A percentile compares a stretch with the other conserved stretches of the same genome.
Evolutionary conservation across 2,329 filamentous ascomycete genomes (phyloP).

Genomic region (Pleomassaria siparia): DNA sequence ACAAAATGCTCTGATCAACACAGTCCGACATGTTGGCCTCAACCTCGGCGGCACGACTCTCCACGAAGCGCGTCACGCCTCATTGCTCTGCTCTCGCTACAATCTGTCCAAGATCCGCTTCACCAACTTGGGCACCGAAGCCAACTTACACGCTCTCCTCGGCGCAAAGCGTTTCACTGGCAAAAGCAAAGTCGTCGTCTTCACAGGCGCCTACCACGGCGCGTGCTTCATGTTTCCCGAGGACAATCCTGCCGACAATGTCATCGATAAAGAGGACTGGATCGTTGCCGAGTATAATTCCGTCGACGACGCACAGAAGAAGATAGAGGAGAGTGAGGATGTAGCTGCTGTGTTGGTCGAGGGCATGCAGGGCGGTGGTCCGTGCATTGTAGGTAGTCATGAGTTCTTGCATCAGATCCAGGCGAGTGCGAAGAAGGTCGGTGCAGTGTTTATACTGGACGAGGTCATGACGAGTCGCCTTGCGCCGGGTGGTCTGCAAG

Average conservation of each 20-base stretch:
- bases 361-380: slow-evolving; percentile 65
- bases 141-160: slow-evolving; percentile 28
- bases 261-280: slow-evolving; percentile 58
- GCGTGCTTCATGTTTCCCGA: slow-evolving; percentile 54
- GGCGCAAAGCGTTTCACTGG: slow-evolving; percentile 52
- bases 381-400: slow-evolving; percentile 54
- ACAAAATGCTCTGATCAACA: slow-evolving; percentile 20
- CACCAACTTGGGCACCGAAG: slow-evolving; percentile 34
- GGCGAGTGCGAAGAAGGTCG: slow-evolving; percentile 49
- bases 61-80: slow-evolving; percentile 22
- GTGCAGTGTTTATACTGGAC: slow-evolving; percentile 66
- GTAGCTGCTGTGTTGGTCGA: slow-evolving; percentile 68
- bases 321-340: slow-evolving; percentile 45
- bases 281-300: slow-evolving; percentile 66
- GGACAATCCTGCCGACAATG: slow-evolving; percentile 44
- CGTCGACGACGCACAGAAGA: slow-evolving; percentile 46
- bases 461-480: slow-evolving; percentile 51
- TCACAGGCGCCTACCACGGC: slow-evolving; percentile 57
- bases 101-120: slow-evolving; percentile 26
- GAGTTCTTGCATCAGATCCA: slow-evolving; percentile 59
- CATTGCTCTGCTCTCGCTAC: slow-evolving; percentile 24
- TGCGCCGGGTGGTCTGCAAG: slow-evolving; percentile 22
- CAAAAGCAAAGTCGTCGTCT: slow-evolving; percentile 48
- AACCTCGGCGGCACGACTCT: slow-evolving; percentile 28
- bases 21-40: slow-evolving; percentile 36